These are phyloP conservation scores for Triticum turgidum DNA, from an alignment of 176 grass and related monocot genomes.

Conservation along the genomic window DNA sequence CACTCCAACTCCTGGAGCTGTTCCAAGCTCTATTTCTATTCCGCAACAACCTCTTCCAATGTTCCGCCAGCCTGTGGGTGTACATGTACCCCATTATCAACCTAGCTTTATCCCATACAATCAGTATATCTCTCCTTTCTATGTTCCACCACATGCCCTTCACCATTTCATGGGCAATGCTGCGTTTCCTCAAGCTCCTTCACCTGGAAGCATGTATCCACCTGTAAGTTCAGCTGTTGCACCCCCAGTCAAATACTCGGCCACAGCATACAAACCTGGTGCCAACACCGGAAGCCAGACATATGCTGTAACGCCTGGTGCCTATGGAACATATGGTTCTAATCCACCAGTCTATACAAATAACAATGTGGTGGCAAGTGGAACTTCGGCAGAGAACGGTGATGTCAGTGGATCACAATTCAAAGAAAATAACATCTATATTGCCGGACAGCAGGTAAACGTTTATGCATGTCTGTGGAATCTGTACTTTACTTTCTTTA, in stretches of 20 bases:
- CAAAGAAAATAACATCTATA: slow-evolving; percentile 89
- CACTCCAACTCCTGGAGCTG: slow-evolving; percentile 45
- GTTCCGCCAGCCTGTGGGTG: slow-evolving; percentile 67
- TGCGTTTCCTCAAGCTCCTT: slow-evolving; percentile 67
- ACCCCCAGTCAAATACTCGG: slow-evolving; percentile 55
- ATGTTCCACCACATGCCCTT: slow-evolving; percentile 58
- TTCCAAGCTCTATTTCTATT: slow-evolving; percentile 69
- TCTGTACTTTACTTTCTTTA: background rate
- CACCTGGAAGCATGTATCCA: slow-evolving; percentile 62
- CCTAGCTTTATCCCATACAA: slow-evolving; percentile 71
- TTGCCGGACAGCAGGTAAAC: slow-evolving; percentile 63
- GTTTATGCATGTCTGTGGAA: slow-evolving; percentile 5
- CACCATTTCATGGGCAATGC: slow-evolving; percentile 73
- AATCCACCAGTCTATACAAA: slow-evolving; percentile 57
- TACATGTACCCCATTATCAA: slow-evolving; percentile 70
- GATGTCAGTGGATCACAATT: slow-evolving; percentile 62
- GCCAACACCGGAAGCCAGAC: slow-evolving; percentile 60
- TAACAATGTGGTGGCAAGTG: slow-evolving; percentile 35
- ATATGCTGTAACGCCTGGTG: slow-evolving; percentile 57
- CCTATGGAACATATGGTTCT: slow-evolving; percentile 66
- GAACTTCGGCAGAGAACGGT: slow-evolving; percentile 62
- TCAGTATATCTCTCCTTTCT: slow-evolving; percentile 74
- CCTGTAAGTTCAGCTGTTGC: slow-evolving; percentile 53
- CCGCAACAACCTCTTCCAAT: slow-evolving; percentile 69
- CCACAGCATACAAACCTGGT: slow-evolving; percentile 69